Evolutionary conservation across 1,284 basidiomycete species (phyloP), one percentile per base, ranked within the genome.

Genomic region (Polyporus tsugae): DNA sequence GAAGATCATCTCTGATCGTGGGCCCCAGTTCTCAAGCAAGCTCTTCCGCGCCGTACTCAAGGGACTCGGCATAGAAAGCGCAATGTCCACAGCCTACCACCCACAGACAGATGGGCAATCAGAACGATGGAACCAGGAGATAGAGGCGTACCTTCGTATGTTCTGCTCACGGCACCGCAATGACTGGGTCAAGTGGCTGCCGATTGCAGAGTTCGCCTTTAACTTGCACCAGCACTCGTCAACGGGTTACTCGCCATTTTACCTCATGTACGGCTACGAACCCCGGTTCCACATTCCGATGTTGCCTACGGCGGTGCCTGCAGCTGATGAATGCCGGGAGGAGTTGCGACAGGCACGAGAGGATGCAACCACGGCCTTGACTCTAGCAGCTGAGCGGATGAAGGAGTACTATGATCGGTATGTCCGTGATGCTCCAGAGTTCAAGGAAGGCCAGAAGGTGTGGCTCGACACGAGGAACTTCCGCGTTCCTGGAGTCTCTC

Each of bases 1-100:
- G 10, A 60, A 73, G 7, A 74, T 83, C 9, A 77, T 80, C n/a
- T 80, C 76, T 29, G 82, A 82, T 58, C 2, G 77, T 52, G 85
- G 83, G 1, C 67, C 77, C 0, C 76, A 79, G 55, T 86, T 85
- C 62, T 69, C 77, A 0, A 73, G 66, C 29, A 61, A 67, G n/a
- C 55, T 70, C 39, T 65, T 44, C 11, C 22, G 19, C 29, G 65
- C 63, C 17, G 55, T 70, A 0, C 64, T 65, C 29, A 41, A 60
- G 35, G 64, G 65, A 36, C 58, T 70, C 4, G 64, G 67, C 7
- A 60, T 71, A 11, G 4, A 66, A 41, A 44, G 64, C 11, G 64
- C 64, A 36, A 62, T 60, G 4, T 74, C 71, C 25, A 79, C 77
- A 0, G 74, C 75, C 0, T 79, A 75, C 46, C 76, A 78, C 57